Evolutionary conservation across 1,284 basidiomycete species (phyloP), one percentile per base, ranked within the genome.

Genomic region (Ganoderma multipileum): DNA sequence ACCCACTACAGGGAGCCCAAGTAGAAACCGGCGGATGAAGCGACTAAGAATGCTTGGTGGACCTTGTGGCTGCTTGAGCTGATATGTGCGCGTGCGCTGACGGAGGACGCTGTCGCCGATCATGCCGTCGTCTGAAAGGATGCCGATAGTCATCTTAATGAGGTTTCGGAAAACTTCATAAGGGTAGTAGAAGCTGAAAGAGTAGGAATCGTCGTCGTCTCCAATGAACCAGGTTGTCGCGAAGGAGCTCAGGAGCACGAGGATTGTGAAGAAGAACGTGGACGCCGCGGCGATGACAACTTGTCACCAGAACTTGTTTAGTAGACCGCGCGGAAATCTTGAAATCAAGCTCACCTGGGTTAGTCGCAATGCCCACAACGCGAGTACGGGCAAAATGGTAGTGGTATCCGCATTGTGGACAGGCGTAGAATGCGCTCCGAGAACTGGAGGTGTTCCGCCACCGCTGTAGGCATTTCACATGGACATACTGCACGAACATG

Each of bases 1-100:
- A 9, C 92, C 92, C 12, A 95, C 85, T 61, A 94, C 84, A 30
- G 93, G 93, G 16, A 95, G 81, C 26, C 93, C 92, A 26, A 94
- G 79, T 18, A 94, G 72, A 76, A 94, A 91, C 33, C 92, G 87
- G 44, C 85, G 87, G 57, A 92, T 68, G 69, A 94, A 86, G 44
- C 85, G 83, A 67, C 79, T 81, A 20, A 93, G 57, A 36, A 91
- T 67, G 39, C 89, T 82, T 5, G 85, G 83, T 30, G 80, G 77
- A 26, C 67, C 68, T n/a, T 70, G 67, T 2, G 75, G 75, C 47
- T 75, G 63, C 20, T 39, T 61, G 28, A 57, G 20, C 18, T 55
- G 50, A 38, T 68, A 71, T 47, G 63, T 62, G 33, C 62, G 66
- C 62, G 66, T 14, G 30, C 57, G 67, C 58, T 60, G 65, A 42